These are phyloP conservation scores for Apiospora rasikravindrae DNA, from an alignment of 2,329 filamentous ascomycete genomes.

Conservation along the genomic window DNA sequence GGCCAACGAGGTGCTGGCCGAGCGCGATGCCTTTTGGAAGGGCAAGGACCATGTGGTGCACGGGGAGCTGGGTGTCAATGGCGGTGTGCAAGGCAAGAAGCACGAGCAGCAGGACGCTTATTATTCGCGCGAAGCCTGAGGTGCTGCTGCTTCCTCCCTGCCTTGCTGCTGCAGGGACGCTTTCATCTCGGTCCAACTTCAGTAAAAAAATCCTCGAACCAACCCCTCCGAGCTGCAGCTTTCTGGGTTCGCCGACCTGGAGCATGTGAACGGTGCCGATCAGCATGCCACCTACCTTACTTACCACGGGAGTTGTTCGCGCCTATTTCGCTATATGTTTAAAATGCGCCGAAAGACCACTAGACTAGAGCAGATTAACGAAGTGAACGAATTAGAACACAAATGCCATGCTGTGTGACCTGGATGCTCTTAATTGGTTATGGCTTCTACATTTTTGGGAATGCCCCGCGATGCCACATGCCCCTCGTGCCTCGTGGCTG, in stretches of 20 bases:
- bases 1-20: slow-evolving; percentile 76
- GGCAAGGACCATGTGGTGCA: slow-evolving; percentile 49
- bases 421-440: neutral
- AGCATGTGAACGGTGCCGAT: neutral
- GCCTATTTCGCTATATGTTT: neutral
- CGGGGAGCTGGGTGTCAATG: slow-evolving; percentile 49
- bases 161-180: neutral
- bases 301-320: neutral
- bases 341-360: neutral
- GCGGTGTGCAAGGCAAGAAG: slow-evolving; percentile 45
- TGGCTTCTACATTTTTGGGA: neutral
- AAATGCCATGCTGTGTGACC: neutral
- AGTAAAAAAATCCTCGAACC: no score
- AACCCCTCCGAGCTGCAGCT: neutral
- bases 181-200: neutral
- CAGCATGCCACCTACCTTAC: neutral
- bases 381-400: neutral
- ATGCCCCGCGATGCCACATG: neutral
- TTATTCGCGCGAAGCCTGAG: slow-evolving; percentile 41
- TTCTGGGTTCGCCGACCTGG: neutral
- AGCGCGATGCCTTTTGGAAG: slow-evolving; percentile 77
- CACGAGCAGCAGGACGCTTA: slow-evolving; percentile 55
- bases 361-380: slow-evolving; percentile 12
- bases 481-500: neutral
- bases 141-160: neutral